Percentiles rank a stretch among this genome's conserved stretches.
Conservation (phyloP, 2,329 filamentous ascomycete genomes). For the Periglandula ipomoeae region DNA sequence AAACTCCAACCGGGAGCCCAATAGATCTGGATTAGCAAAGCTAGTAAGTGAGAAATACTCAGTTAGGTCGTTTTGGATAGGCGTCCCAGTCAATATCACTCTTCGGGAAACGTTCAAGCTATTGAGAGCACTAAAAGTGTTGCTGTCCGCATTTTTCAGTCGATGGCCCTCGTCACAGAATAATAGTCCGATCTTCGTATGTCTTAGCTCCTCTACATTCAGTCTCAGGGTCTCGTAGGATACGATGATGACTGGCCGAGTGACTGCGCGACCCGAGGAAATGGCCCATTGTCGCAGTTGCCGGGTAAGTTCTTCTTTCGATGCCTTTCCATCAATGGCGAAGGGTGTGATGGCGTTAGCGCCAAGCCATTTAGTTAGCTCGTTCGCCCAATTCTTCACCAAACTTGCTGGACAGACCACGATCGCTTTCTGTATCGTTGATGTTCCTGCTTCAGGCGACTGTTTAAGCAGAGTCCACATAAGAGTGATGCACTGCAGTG, state of each 20-base stretch:
- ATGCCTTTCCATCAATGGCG: conserved; percentile 91
- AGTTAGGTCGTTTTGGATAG: conserved; percentile 96
- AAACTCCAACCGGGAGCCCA: conserved; percentile 84
- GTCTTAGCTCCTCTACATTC: conserved; percentile 81
- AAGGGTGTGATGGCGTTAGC: conserved; percentile 86
- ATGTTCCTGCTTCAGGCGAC: conserved; percentile 86
- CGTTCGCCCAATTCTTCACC: conserved; percentile 97
- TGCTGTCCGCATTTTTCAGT: conserved; percentile 91
- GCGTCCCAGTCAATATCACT: conserved; percentile 92
- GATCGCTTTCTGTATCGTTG: conserved; percentile 91
- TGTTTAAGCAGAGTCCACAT: conserved; percentile 97
- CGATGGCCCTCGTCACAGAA: conserved; percentile 96
- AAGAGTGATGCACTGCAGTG: conserved; percentile 89
- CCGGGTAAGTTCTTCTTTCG: conserved; percentile 82
- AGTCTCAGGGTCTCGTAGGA: conserved; percentile 93
- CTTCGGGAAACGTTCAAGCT: conserved; percentile 81
- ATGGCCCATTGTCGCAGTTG: conserved; percentile 95
- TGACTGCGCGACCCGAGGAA: conserved; percentile 78
- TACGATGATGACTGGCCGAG: conserved; percentile 89
- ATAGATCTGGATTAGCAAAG: conserved; percentile 88
- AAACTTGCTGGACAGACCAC: conserved; percentile 95
- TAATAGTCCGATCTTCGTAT: conserved; percentile 83
- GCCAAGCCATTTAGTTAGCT: conserved; percentile 92
- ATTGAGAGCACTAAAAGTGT: conserved; percentile 88
- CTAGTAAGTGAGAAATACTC: conserved; percentile 95